These are phyloP conservation scores for Blastobotrys persicus DNA, from an alignment of 1,139 yeast genomes.

Conservation along the genomic window DNA sequence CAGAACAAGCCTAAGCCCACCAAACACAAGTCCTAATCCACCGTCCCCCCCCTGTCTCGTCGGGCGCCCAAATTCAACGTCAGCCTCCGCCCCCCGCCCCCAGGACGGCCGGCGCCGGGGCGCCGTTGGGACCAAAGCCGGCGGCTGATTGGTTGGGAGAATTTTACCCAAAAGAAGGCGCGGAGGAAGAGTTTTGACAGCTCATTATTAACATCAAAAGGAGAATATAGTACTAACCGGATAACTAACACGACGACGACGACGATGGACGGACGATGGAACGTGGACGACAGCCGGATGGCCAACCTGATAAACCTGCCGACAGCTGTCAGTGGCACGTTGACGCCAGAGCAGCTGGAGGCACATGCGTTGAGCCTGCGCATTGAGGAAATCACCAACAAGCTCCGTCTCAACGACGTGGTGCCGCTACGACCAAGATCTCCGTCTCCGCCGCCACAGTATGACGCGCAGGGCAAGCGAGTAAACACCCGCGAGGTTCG, in stretches of 20 bases:
- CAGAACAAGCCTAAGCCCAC: no score
- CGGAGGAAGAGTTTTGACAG: background rate
- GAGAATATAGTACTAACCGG: background rate
- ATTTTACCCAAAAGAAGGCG: constrained; percentile 1
- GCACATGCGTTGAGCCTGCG: constrained; percentile 75
- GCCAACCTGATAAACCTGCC: constrained; percentile 39
- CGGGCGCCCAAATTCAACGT: no score
- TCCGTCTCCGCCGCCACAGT: constrained; percentile 91
- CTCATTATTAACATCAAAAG: background rate
- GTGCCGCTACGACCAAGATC: constrained; percentile 47
- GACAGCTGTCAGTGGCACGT: constrained; percentile 46
- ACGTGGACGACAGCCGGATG: constrained; percentile 31
- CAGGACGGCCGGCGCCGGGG: no score
- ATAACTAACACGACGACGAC: background rate
- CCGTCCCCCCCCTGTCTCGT: no score
- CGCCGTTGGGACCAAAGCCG: constrained; percentile 3
- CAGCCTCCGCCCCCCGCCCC: no score
- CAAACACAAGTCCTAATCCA: no score
- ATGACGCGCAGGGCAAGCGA: constrained; percentile 79
- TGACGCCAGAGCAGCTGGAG: constrained; percentile 83
- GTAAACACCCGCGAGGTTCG: constrained; percentile 78
- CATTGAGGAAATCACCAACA: constrained; percentile 74
- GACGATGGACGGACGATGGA: constrained; percentile 19
- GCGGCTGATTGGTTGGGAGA: constrained; percentile 1
- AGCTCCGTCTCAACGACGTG: constrained; percentile 50